phyloP scores from a whole-genome alignment of 805 yeast genomes.

The Barnettozyma vustinii region DNA sequence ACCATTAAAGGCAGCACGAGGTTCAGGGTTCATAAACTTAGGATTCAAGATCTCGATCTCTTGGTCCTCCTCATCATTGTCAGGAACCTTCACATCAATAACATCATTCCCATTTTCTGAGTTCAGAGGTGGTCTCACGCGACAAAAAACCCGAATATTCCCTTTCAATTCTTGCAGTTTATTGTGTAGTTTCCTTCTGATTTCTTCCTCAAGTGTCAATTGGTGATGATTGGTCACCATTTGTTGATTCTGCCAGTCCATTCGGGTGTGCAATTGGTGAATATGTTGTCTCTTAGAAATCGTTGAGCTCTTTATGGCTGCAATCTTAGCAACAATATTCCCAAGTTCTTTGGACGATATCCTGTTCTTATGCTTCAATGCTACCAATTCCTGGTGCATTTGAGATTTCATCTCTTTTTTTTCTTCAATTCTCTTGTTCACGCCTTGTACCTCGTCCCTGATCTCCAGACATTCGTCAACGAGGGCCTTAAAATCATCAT shows the following conservation, averaged over 20 bases:
- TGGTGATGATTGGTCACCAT: constrained; percentile 29
- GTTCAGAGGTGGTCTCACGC: constrained; percentile 59
- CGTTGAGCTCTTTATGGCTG: constrained; percentile 16
- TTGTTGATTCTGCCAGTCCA: constrained; percentile 26
- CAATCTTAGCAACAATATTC: constrained; percentile 4
- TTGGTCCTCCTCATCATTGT: constrained; percentile 24
- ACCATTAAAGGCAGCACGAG: not conserved
- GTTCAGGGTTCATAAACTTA: constrained; percentile 4
- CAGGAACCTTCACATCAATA: constrained; percentile 29
- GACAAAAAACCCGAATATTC: constrained; percentile 84
- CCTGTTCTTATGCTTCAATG: not conserved
- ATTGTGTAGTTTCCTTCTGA: constrained; percentile 64
- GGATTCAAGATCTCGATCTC: constrained; percentile 19
- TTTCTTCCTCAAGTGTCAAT: constrained; percentile 44
- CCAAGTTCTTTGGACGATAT: not conserved
- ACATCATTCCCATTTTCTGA: constrained; percentile 22
- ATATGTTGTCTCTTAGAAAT: constrained; percentile 15
- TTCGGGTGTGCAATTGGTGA: constrained; percentile 16
- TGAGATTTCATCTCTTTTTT: constrained; percentile 4
- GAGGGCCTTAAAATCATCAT: not conserved
- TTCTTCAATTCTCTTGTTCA: constrained; percentile 8
- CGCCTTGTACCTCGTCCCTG: not conserved
- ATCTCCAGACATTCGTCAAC: not conserved
- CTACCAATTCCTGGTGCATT: constrained; percentile 6
- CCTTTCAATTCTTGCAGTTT: constrained; percentile 83